Conservation (phyloP, 2,329 filamentous ascomycete species). For the Pyrenochaeta sp. region DNA sequence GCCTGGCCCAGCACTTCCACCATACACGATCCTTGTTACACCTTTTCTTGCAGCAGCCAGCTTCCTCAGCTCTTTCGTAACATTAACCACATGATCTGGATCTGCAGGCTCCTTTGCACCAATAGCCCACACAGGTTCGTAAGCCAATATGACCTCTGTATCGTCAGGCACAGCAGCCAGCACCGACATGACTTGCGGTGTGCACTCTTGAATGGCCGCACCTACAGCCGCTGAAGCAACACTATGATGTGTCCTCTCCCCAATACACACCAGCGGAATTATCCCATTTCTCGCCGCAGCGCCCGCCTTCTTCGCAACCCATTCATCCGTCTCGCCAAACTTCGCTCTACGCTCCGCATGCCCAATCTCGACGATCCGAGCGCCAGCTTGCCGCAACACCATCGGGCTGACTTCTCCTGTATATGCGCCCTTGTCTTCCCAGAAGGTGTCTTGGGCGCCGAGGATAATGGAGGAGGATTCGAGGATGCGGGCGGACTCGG, state of each 20-base stretch:
- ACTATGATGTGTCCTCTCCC: constrained; percentile 67
- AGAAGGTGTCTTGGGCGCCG: constrained; percentile 80
- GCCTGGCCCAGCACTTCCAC: constrained; percentile 82
- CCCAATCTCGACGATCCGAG: constrained; percentile 77
- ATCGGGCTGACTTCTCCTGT: constrained; percentile 80
- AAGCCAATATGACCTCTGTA: constrained; percentile 78
- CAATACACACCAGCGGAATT: constrained; percentile 81
- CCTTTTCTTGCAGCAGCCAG: constrained; percentile 63
- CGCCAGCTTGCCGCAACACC: constrained; percentile 72
- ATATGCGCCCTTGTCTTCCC: constrained; percentile 74
- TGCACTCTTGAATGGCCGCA: constrained; percentile 71
- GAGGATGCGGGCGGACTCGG: constrained; percentile 61
- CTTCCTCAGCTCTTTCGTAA: constrained; percentile 71
- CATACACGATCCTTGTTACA: constrained; percentile 76
- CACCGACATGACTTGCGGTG: constrained; percentile 70
- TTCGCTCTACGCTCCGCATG: constrained; percentile 79
- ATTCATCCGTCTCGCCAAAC: constrained; percentile 77
- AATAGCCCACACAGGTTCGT: constrained; percentile 91
- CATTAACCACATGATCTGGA: constrained; percentile 74
- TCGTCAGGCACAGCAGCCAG: constrained; percentile 67
- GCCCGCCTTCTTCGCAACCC: constrained; percentile 72
- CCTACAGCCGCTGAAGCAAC: constrained; percentile 61
- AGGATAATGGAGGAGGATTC: constrained; percentile 64
- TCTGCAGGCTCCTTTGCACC: constrained; percentile 76
- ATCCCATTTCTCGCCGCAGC: constrained; percentile 74